phyloP scores from a whole-genome alignment of 2,329 filamentous ascomycete species.

The Xylariaceae sp. region DNA sequence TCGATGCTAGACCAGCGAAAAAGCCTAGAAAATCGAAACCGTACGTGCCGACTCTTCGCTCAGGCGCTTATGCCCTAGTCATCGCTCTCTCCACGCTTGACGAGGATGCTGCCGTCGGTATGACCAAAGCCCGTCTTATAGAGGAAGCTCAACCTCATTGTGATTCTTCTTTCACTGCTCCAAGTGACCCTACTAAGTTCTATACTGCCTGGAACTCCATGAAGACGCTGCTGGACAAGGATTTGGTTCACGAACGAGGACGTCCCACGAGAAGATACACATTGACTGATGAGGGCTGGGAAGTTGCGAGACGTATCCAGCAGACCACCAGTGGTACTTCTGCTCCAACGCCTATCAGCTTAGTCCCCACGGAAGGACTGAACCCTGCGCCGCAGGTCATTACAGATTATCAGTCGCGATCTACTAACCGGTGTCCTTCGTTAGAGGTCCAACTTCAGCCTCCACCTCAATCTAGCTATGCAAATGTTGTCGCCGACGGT shows the following conservation, averaged over 20 bases:
- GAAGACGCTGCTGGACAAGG: conserved; percentile 69
- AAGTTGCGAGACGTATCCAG: conserved; percentile 63
- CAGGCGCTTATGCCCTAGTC: conserved; percentile 69
- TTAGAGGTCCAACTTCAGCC: conserved; percentile 16
- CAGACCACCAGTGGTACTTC: conserved; percentile 30
- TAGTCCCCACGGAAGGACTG: conserved; percentile 10
- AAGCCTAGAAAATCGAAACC: conserved; percentile 56
- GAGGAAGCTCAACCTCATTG: conserved; percentile 66
- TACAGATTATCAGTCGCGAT: conserved; percentile 7
- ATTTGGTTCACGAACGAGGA: conserved; percentile 68
- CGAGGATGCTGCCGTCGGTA: conserved; percentile 48
- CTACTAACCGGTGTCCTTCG: conserved; percentile 13
- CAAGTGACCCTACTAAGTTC: conserved; percentile 62
- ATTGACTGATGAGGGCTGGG: conserved; percentile 75
- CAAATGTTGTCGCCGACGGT: conserved; percentile 38
- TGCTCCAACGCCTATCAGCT: neutral
- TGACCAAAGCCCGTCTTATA: conserved; percentile 67
- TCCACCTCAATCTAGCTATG: conserved; percentile 22
- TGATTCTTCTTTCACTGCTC: conserved; percentile 67
- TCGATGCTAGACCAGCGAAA: conserved; percentile 42
- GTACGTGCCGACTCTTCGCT: conserved; percentile 70
- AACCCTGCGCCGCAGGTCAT: conserved; percentile 7
- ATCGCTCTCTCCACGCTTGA: conserved; percentile 59
- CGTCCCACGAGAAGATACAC: conserved; percentile 64
- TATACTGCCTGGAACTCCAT: conserved; percentile 83